These are phyloP conservation scores for Phylloporus sp. DNA, from an alignment of 768 basidiomycete species.

Conservation along the genomic window DNA sequence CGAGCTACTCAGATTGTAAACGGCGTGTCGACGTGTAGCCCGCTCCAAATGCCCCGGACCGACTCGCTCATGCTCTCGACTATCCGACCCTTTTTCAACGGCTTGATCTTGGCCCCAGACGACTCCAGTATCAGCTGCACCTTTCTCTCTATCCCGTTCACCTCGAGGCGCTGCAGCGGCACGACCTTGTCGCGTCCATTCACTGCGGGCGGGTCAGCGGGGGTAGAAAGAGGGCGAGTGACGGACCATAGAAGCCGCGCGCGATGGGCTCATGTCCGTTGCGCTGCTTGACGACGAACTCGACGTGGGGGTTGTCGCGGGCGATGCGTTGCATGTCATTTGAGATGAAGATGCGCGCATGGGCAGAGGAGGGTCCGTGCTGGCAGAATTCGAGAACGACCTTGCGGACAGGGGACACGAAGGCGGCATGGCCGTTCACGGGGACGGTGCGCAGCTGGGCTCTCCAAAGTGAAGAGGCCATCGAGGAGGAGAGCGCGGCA, in stretches of 20 bases:
- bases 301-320: constrained; percentile 72
- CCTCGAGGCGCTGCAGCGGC: constrained; percentile 70
- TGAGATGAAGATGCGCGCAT: constrained; percentile 65
- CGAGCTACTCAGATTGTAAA: constrained; percentile 41
- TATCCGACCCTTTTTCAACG: constrained; percentile 59
- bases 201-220: constrained; percentile 43
- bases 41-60: constrained; percentile 87
- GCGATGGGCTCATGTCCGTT: constrained; percentile 74
- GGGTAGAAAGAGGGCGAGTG: neutral
- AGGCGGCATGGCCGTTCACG: constrained; percentile 71
- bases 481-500: constrained; percentile 12
- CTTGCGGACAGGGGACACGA: constrained; percentile 77
- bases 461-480: constrained; percentile 42
- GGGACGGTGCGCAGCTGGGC: constrained; percentile 53
- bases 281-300: constrained; percentile 77
- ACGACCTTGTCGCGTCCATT: constrained; percentile 89
- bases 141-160: constrained; percentile 71
- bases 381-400: constrained; percentile 89
- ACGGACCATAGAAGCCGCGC: constrained; percentile 75
- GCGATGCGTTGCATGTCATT: constrained; percentile 65
- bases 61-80: constrained; percentile 80
- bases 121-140: constrained; percentile 81
- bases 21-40: constrained; percentile 75
- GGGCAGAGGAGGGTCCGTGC: constrained; percentile 70
- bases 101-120: constrained; percentile 81